phyloP scores from a whole-genome alignment of 2,329 filamentous ascomycete species.

The Fusarium keratoplasticum region DNA sequence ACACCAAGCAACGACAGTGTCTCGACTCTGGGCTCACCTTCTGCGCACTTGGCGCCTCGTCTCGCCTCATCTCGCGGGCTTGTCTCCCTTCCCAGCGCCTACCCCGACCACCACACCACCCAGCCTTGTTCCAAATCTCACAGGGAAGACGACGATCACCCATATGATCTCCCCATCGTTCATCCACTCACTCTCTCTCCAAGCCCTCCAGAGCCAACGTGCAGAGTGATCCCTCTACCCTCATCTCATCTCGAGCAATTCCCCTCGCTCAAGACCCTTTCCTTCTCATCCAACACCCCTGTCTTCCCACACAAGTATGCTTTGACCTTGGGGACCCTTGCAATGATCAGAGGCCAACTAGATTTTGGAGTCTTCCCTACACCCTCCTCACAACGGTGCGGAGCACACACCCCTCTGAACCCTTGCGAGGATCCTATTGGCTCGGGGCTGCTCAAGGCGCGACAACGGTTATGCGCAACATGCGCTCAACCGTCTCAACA shows the following conservation, averaged over 20 bases:
- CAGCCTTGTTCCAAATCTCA: constrained; percentile 32
- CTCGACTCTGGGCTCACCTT: constrained; percentile 16
- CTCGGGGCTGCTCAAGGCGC: constrained; percentile 49
- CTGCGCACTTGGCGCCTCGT: constrained; percentile 20
- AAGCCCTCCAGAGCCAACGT: constrained; percentile 14
- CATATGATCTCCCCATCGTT: constrained; percentile 39
- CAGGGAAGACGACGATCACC: constrained; percentile 42
- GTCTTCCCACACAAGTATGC: constrained; percentile 27
- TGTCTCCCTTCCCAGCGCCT: constrained; percentile 13
- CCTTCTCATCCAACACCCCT: constrained; percentile 29
- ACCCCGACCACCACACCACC: constrained; percentile 19
- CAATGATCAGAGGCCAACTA: constrained; percentile 21
- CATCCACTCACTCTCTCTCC: constrained; percentile 27
- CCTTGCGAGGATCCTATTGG: constrained; percentile 52
- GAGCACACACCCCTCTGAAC: constrained; percentile 46
- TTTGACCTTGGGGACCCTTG: constrained; percentile 33
- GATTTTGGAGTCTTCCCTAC: constrained; percentile 19
- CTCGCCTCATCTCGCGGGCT: constrained; percentile 31
- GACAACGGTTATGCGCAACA: constrained; percentile 66
- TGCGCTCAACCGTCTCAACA: constrained; percentile 62
- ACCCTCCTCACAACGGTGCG: constrained; percentile 22
- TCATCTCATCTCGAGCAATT: constrained; percentile 39
- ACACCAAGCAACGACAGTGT: constrained; percentile 7
- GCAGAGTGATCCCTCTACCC: constrained; percentile 2
- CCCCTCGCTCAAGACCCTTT: constrained; percentile 1